A percentile compares a stretch with the other conserved stretches of the same genome.
These are phyloP conservation scores for Aethionema arabicum DNA, from an alignment of 345 rosid species.

Conservation along the genomic window DNA sequence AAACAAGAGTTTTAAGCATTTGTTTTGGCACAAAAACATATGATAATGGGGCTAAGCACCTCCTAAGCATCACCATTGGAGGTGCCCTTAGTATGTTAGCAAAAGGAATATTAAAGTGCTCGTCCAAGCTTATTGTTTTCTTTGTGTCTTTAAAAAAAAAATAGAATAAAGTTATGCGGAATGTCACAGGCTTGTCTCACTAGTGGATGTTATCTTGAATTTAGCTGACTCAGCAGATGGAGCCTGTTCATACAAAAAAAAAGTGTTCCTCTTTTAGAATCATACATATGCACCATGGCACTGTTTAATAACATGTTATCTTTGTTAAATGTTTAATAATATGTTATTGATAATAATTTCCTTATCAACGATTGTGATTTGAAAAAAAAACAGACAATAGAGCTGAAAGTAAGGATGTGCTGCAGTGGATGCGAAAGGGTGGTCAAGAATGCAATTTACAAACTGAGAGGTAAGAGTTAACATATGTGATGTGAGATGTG, in stretches of 20 bases:
- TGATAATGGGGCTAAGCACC: too few relatives aligned
- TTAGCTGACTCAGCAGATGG: slow-evolving; percentile 18
- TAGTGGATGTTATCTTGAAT: slow-evolving; percentile 27
- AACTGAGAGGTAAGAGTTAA: slow-evolving; percentile 64
- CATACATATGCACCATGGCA: background rate
- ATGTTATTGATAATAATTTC: too few relatives aligned
- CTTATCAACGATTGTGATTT: too few relatives aligned
- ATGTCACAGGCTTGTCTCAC: slow-evolving; percentile 35
- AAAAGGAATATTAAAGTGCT: background rate
- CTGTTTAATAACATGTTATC: too few relatives aligned
- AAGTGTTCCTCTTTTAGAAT: background rate
- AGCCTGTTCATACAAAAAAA: slow-evolving; percentile 1
- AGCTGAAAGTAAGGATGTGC: slow-evolving; percentile 93
- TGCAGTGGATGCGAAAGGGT: slow-evolving; percentile 94
- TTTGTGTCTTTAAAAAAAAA: slow-evolving; percentile 20
- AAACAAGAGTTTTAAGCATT: too few relatives aligned
- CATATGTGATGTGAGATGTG: background rate
- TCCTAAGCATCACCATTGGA: too few relatives aligned
- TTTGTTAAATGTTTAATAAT: too few relatives aligned
- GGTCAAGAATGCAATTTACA: slow-evolving; percentile 77
- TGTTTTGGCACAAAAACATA: too few relatives aligned
- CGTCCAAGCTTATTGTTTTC: background rate
- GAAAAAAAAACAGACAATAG: slow-evolving; percentile 58
- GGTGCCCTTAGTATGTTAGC: too few relatives aligned
- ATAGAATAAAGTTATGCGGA: slow-evolving; percentile 33